These are phyloP conservation scores for Penicillium sp. DNA, from an alignment of 2,329 filamentous ascomycete genomes.

Conservation along the genomic window DNA sequence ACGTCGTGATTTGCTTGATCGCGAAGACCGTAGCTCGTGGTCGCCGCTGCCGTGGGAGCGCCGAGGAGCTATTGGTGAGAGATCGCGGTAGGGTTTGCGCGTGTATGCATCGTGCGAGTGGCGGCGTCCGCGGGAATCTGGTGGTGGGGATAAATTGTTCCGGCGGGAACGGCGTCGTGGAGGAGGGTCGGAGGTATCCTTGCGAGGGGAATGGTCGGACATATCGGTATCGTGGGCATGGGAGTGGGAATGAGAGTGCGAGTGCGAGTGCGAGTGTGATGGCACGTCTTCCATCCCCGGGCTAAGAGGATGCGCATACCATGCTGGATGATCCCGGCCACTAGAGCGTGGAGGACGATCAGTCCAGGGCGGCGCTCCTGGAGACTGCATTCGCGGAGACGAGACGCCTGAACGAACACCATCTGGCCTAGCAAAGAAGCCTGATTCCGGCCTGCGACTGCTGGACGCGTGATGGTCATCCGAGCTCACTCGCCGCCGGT, in stretches of 20 bases:
- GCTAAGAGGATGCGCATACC: conserved; percentile 22
- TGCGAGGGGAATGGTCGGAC: conserved; percentile 29
- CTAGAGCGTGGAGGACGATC: conserved; percentile 22
- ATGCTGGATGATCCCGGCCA: conserved; percentile 25
- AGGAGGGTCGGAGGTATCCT: conserved; percentile 4
- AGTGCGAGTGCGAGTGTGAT: not conserved
- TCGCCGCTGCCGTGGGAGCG: conserved; percentile 3
- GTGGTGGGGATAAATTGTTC: conserved; percentile 33
- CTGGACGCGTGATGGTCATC: conserved; percentile 23
- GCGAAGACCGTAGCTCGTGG: conserved; percentile 15
- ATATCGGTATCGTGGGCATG: conserved; percentile 24
- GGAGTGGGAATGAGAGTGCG: not conserved
- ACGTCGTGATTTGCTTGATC: conserved; percentile 11
- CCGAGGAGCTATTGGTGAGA: conserved; percentile 26
- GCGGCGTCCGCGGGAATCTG: conserved; percentile 29
- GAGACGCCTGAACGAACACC: conserved; percentile 21
- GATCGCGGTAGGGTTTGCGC: conserved; percentile 32
- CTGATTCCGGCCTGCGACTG: conserved; percentile 24
- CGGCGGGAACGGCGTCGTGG: conserved; percentile 21
- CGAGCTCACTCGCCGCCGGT: conserved; percentile 27
- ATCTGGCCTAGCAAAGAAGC: conserved; percentile 20
- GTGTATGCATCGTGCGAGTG: conserved; percentile 43
- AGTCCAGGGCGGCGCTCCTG: conserved; percentile 21
- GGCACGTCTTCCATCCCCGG: conserved; percentile 19
- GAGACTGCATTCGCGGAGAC: conserved; percentile 33